Evolutionary conservation across 2,329 filamentous ascomycete genomes (phyloP).

Genomic region (Didymellaceae sp.): DNA sequence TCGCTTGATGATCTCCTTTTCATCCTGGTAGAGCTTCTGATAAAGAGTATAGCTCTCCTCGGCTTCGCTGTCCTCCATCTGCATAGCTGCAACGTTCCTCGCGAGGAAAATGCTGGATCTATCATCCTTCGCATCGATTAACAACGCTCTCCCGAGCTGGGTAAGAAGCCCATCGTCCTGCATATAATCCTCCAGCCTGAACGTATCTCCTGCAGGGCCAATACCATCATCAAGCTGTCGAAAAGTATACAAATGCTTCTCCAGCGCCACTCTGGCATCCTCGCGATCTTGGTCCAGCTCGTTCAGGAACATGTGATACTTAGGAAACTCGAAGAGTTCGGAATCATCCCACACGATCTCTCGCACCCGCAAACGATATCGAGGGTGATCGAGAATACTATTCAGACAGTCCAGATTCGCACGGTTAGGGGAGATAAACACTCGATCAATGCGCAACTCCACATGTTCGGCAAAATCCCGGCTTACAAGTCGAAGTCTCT

Average conservation of each 20-base stretch:
- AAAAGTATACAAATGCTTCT: constrained; percentile 4
- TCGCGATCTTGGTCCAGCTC: background rate
- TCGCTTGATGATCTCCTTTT: constrained; percentile 39
- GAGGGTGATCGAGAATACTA: constrained; percentile 47
- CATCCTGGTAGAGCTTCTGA: constrained; percentile 41
- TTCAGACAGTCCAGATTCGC: constrained; percentile 49
- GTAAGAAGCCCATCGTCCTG: constrained; percentile 11
- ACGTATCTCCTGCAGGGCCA: constrained; percentile 7
- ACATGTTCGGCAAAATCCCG: constrained; percentile 24
- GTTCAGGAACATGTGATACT: constrained; percentile 17
- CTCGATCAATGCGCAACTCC: constrained; percentile 42
- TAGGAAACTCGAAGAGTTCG: constrained; percentile 30
- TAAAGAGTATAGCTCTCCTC: constrained; percentile 41
- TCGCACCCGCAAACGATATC: constrained; percentile 37
- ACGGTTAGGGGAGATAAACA: constrained; percentile 52
- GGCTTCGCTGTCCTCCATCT: too few relatives aligned
- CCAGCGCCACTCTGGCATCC: background rate
- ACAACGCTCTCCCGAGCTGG: constrained; percentile 23
- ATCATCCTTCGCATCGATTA: constrained; percentile 22
- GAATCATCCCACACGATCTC: constrained; percentile 54
- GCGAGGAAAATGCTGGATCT: constrained; percentile 24
- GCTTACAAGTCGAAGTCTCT: constrained; percentile 27
- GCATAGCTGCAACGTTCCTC: constrained; percentile 22
- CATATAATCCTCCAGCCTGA: background rate
- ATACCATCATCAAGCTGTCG: background rate